Conservation (phyloP, 768 basidiomycete species). For the Tubosaeta brunneosetosa region DNA sequence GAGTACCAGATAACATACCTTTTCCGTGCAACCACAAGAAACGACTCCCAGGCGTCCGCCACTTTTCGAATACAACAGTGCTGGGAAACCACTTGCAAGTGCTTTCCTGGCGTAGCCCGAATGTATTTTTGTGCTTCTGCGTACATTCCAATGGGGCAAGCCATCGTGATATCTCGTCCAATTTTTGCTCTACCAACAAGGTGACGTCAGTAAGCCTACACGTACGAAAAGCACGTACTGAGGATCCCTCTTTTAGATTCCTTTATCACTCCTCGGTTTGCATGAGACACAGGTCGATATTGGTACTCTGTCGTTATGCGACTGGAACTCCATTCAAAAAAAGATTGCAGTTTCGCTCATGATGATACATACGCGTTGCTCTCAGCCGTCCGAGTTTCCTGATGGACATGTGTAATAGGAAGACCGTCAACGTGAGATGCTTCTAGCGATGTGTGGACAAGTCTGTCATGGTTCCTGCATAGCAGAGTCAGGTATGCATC, state of each 20-base stretch:
- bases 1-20: not conserved
- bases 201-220: not conserved
- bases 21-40: constrained; percentile 5
- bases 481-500: not conserved
- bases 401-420: not conserved
- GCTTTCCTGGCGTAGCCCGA: not conserved
- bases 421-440: not conserved
- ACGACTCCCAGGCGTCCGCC: not conserved
- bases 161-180: constrained; percentile 1
- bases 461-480: not conserved
- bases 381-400: not conserved
- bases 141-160: not conserved
- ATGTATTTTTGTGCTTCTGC: not conserved
- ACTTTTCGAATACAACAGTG: not conserved
- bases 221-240: not conserved
- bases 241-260: not conserved
- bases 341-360: not conserved
- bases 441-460: not conserved
- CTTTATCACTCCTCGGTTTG: not conserved
- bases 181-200: not conserved
- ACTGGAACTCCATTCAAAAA: not conserved
- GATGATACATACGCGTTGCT: not conserved
- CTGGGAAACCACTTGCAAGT: constrained; percentile 1
- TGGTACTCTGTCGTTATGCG: not conserved
- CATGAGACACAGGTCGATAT: not conserved